Evolutionary conservation across 345 rosid species (phyloP).

Genomic region (Linum usitatissimum): DNA sequence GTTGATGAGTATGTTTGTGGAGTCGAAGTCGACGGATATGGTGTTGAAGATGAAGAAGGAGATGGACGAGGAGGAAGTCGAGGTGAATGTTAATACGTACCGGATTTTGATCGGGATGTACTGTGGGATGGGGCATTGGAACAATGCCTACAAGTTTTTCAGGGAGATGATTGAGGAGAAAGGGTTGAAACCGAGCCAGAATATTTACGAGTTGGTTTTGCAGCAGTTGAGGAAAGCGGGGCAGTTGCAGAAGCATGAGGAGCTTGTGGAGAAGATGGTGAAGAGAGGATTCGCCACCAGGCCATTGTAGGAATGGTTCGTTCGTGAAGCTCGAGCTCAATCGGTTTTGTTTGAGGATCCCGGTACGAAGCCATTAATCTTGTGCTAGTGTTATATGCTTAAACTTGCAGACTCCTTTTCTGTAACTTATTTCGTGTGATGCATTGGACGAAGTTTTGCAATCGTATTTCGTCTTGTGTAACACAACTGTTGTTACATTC

Average conservation of each 20-base stretch:
- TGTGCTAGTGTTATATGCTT: no score
- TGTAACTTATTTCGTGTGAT: no score
- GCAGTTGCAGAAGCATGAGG: slow-evolving; percentile 85
- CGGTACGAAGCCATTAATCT: no score
- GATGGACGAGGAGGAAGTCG: slow-evolving; percentile 73
- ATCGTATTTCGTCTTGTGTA: no score
- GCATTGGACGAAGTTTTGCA: no score
- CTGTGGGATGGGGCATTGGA: slow-evolving; percentile 96
- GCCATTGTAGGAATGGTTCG: slow-evolving; percentile 39
- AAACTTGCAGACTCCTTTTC: no score
- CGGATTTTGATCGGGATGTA: slow-evolving; percentile 68
- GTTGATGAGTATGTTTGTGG: slow-evolving; percentile 71
- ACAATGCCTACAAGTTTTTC: slow-evolving; percentile 69
- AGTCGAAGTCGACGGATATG: slow-evolving; percentile 71
- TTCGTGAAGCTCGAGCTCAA: no score
- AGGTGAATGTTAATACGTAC: slow-evolving; percentile 83
- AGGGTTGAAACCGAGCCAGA: slow-evolving; percentile 55
- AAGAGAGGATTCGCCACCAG: slow-evolving; percentile 47
- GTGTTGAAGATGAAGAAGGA: slow-evolving; percentile 84
- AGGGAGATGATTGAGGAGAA: slow-evolving; percentile 84
- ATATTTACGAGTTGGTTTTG: slow-evolving; percentile 61
- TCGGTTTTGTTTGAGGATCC: no score
- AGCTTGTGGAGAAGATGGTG: slow-evolving; percentile 82
- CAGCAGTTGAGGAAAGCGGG: slow-evolving; percentile 66
- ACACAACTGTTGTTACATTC: neutral